Evolutionary conservation across 495 filamentous ascomycete genomes (phyloP), one percentile per base, ranked within the genome.

Genomic region (Diplogelasinospora grovesii): DNA sequence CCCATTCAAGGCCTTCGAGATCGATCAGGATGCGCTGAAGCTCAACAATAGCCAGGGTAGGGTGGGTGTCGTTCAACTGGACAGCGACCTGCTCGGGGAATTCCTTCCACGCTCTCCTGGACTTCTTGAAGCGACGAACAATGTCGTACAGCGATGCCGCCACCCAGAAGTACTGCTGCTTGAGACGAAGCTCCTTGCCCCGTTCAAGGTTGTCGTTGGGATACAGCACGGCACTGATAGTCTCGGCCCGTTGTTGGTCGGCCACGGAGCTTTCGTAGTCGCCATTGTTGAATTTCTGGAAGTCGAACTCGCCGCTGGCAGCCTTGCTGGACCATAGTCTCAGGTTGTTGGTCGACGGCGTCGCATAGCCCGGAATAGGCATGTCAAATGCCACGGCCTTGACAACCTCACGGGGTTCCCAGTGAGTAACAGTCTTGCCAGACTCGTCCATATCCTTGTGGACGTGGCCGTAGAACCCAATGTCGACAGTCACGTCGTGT

Each of bases 121-220:
- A 79, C 74, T 98, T 98, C 73, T 96, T 97, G 77, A 97, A 98
- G 30, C 92, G 79, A 18, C 92, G 85, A 36, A 98, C 82, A 65
- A 98, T 97, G 53, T 98, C 92, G 56, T 81, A 87, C 5, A 98
- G 71, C 11, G 93, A 97, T 5, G 92, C 92, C 36, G 92, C 89
- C 64, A 94, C 94, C 92, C 92, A 98, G 70, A 98, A 98, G 73
- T 98, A 98, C 62, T 98, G 92, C 59, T 98, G 92, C 74, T 97
- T 98, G 56, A 98, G 69, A 39, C 92, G 84, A 41, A 98, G 82
- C 65, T 98, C 92, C 64, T 98, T 98, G 37, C 92, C 92, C 45
- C 86, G 82, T 41, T 95, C 90, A 21, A 98, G 75, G 59, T 95
- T 97, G 59, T 98, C 92, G 57, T 98, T 98, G 5, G 92, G 92